Conservation (phyloP, 1,284 basidiomycete species). For the Pascua sp. region DNA sequence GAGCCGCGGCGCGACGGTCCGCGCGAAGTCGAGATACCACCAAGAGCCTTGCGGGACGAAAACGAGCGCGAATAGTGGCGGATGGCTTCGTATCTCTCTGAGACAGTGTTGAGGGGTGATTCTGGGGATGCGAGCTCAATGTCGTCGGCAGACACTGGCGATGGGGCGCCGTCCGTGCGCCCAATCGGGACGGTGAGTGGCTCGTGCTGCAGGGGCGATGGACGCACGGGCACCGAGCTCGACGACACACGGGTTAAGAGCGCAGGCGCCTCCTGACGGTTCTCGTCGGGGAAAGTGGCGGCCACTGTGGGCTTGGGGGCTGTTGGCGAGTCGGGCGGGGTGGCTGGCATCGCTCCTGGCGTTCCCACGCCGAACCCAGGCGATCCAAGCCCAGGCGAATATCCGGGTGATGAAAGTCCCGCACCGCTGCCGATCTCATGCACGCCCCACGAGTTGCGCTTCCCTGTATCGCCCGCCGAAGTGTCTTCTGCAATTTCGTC, state of each 20-base stretch:
- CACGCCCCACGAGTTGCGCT: constrained; percentile 18
- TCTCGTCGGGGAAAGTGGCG: not conserved
- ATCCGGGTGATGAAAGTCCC: not conserved
- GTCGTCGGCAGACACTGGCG: constrained; percentile 10
- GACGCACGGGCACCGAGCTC: constrained; percentile 1
- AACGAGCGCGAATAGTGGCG: constrained; percentile 29
- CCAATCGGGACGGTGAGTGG: not conserved
- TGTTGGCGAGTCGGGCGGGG: not conserved
- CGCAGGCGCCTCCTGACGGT: too few species aligned
- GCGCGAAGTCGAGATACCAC: constrained; percentile 5
- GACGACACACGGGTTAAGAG: too few species aligned
- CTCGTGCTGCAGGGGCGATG: constrained; percentile 29
- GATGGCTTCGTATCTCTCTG: constrained; percentile 32
- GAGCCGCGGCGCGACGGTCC: constrained; percentile 14
- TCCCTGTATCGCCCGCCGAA: constrained; percentile 4
- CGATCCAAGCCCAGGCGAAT: not conserved
- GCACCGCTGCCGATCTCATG: constrained; percentile 25
- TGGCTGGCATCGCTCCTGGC: not conserved
- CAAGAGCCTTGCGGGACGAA: constrained; percentile 8
- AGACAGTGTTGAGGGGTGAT: constrained; percentile 13
- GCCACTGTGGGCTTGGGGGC: not conserved
- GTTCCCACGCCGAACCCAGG: not conserved
- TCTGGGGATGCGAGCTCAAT: not conserved
- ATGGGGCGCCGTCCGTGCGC: constrained; percentile 8
- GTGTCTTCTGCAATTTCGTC: constrained; percentile 32